A percentile compares a stretch with the other conserved stretches of the same genome.
Evolutionary conservation across 768 basidiomycete species (phyloP).

Genomic region (Lentinula detonsa): DNA sequence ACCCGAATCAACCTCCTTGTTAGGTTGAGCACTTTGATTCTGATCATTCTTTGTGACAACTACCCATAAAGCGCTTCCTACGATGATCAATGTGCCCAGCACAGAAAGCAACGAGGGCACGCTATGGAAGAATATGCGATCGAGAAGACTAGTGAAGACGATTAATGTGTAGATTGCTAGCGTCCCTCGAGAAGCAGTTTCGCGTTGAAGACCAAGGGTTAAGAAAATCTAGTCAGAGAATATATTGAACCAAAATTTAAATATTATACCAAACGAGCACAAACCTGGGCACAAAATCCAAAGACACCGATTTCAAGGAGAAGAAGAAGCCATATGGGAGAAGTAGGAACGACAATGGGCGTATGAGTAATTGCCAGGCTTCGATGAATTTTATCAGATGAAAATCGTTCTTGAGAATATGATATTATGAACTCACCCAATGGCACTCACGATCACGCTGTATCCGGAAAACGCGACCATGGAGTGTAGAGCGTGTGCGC

Average conservation of each 20-base stretch:
- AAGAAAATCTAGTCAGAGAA: constrained; percentile 34
- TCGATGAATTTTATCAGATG: background rate
- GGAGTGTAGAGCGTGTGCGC: constrained; percentile 70
- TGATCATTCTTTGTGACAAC: background rate
- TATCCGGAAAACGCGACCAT: constrained; percentile 60
- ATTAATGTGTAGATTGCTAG: constrained; percentile 57
- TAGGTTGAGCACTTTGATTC: background rate
- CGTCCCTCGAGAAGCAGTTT: constrained; percentile 56
- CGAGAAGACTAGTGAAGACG: constrained; percentile 61
- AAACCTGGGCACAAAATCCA: constrained; percentile 47
- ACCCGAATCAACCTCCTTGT: background rate
- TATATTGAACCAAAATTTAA: background rate
- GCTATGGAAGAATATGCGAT: constrained; percentile 59
- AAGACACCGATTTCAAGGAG: constrained; percentile 46
- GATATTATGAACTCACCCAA: constrained; percentile 22
- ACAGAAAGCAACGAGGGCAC: constrained; percentile 54
- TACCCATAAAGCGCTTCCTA: constrained; percentile 46
- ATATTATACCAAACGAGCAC: constrained; percentile 20
- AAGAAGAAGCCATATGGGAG: constrained; percentile 37
- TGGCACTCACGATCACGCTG: constrained; percentile 36
- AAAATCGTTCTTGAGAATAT: background rate
- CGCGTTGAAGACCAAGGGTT: constrained; percentile 54
- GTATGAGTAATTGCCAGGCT: constrained; percentile 20
- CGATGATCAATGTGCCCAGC: constrained; percentile 59
- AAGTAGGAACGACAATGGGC: constrained; percentile 40